Conservation (phyloP, 371 early-diverging fungal genomes). For the Mucor irregularis region DNA sequence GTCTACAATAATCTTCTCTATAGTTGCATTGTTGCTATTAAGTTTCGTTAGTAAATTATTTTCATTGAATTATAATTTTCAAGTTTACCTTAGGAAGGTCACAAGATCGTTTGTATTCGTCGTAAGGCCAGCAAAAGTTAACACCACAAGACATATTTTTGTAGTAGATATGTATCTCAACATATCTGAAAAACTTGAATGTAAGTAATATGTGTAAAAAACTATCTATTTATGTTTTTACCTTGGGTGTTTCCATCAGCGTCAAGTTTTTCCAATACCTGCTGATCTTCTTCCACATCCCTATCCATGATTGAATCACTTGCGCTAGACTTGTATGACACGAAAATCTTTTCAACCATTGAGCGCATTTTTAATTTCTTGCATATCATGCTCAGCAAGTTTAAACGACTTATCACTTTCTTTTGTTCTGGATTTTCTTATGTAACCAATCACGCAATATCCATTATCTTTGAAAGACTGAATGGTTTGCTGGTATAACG, state of each 20-base stretch:
- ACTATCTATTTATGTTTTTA: slow-evolving; percentile 16
- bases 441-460: slow-evolving; percentile 20
- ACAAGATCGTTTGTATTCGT: slow-evolving; percentile 13
- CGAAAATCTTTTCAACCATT: slow-evolving; percentile 16
- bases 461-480: slow-evolving; percentile 21
- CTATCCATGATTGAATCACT: slow-evolving; percentile 8
- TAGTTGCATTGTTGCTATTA: slow-evolving; percentile 17
- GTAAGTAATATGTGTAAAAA: slow-evolving; percentile 9
- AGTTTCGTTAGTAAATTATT: slow-evolving; percentile 16
- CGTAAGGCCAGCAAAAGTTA: slow-evolving; percentile 20
- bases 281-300: slow-evolving; percentile 10
- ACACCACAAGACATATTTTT: slow-evolving; percentile 16
- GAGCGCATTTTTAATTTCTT: slow-evolving; percentile 12
- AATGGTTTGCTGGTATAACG: slow-evolving; percentile 16
- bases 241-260: slow-evolving; percentile 21
- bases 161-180: slow-evolving; percentile 9
- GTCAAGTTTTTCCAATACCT: slow-evolving; percentile 2
- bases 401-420: slow-evolving; percentile 16
- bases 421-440: slow-evolving; percentile 24
- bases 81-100: slow-evolving; percentile 18
- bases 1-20: slow-evolving; percentile 21
- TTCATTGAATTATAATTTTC: slow-evolving; percentile 16
- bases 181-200: slow-evolving; percentile 15
- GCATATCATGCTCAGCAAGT: slow-evolving; percentile 19
- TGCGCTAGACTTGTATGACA: slow-evolving; percentile 10